Conservation (phyloP, 352 stramenopile species). For the Globisporangium okanoganense region DNA sequence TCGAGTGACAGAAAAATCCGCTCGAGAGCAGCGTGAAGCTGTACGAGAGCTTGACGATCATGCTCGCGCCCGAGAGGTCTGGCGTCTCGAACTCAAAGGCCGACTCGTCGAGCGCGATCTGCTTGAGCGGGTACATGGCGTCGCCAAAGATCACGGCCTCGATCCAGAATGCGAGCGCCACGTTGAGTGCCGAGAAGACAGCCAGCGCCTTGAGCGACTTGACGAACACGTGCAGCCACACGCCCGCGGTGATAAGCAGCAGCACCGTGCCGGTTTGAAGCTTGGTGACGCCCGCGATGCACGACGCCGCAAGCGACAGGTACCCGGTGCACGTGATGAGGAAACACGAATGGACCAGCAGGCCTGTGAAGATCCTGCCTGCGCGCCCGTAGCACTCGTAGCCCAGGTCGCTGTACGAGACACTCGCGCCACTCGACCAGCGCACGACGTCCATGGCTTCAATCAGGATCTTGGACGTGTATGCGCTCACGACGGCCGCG, state of each 20-base stretch:
- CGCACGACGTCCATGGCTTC: constrained; percentile 66
- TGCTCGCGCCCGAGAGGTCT: constrained; percentile 44
- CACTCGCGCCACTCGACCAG: constrained; percentile 54
- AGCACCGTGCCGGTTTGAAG: constrained; percentile 54
- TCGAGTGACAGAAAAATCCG: constrained; percentile 65
- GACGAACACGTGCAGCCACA: constrained; percentile 71
- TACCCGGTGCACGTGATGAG: constrained; percentile 61
- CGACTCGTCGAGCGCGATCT: constrained; percentile 59
- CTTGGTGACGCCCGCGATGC: constrained; percentile 56
- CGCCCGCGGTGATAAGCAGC: constrained; percentile 36
- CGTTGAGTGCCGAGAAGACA: constrained; percentile 62
- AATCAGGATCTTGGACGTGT: constrained; percentile 64
- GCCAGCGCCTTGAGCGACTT: constrained; percentile 56
- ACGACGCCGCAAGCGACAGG: constrained; percentile 49
- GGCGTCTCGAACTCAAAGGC: constrained; percentile 66
- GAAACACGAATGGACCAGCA: constrained; percentile 55
- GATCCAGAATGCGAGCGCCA: constrained; percentile 78
- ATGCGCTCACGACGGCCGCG: constrained; percentile 47
- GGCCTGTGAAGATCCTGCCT: constrained; percentile 34
- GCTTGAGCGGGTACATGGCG: constrained; percentile 78
- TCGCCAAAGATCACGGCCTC: constrained; percentile 79
- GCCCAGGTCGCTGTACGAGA: constrained; percentile 71
- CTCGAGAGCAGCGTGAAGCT: constrained; percentile 61
- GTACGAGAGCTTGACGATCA: constrained; percentile 67
- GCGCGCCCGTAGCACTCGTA: constrained; percentile 54